These are phyloP conservation scores for Myxozyma vanderwaltii DNA, from an alignment of 805 yeast genomes.

Conservation along the genomic window DNA sequence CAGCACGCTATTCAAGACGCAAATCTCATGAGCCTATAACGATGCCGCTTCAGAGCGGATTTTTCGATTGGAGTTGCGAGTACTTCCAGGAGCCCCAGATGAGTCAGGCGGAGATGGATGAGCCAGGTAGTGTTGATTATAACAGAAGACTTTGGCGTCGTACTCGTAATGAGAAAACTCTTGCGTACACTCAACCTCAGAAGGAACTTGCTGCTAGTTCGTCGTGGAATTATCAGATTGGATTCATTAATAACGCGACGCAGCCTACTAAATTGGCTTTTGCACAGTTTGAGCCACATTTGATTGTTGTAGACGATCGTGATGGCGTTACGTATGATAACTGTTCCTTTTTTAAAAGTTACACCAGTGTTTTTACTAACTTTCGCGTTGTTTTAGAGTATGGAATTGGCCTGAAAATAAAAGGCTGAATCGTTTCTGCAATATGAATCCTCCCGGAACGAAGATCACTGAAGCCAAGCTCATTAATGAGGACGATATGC, in stretches of 20 bases:
- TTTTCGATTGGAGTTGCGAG: constrained; percentile 60
- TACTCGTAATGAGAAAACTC: constrained; percentile 81
- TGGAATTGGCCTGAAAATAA: constrained; percentile 80
- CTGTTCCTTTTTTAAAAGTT: background rate
- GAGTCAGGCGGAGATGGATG: constrained; percentile 80
- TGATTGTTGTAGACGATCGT: constrained; percentile 79
- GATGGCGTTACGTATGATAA: constrained; percentile 60
- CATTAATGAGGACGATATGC: constrained; percentile 88
- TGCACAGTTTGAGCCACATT: constrained; percentile 85
- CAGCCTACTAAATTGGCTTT: constrained; percentile 80
- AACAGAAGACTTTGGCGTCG: constrained; percentile 84
- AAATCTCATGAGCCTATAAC: constrained; percentile 32
- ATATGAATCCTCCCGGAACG: constrained; percentile 84
- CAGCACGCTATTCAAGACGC: constrained; percentile 39
- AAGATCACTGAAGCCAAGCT: constrained; percentile 83
- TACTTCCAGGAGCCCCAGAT: constrained; percentile 96
- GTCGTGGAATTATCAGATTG: constrained; percentile 71
- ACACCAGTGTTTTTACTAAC: background rate
- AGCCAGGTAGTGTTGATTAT: constrained; percentile 87
- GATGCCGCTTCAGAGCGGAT: constrained; percentile 43
- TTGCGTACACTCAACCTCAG: constrained; percentile 87
- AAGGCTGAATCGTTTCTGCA: constrained; percentile 70
- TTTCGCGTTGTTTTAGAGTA: constrained; percentile 43
- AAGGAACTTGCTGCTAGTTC: constrained; percentile 81
- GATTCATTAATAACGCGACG: constrained; percentile 66